Evolutionary conservation across 306 rosid species (phyloP).

Genomic region (Acacia crassicarpa): DNA sequence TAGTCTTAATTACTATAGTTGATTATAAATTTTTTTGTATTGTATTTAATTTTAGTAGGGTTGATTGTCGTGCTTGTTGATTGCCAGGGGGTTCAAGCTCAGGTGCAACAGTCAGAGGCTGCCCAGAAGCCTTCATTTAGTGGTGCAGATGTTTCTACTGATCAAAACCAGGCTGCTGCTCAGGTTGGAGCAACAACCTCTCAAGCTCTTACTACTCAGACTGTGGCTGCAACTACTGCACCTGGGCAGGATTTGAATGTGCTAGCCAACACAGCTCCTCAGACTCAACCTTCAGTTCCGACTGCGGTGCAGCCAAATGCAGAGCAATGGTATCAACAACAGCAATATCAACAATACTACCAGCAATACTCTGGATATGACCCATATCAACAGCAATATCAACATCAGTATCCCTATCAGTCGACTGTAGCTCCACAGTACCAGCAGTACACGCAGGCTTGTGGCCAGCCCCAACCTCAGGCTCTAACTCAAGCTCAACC

Average conservation of each 20-base stretch:
- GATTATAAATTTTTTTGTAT: background rate
- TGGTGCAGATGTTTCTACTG: constrained; percentile 47
- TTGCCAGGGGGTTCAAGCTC: constrained; percentile 79
- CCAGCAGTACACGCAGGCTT: constrained; percentile 59
- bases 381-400: constrained; percentile 88
- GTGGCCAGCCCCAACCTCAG: constrained; percentile 50
- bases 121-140: constrained; percentile 52
- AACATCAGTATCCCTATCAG: constrained; percentile 82
- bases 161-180: constrained; percentile 53
- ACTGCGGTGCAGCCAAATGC: constrained; percentile 55
- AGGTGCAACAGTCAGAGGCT: constrained; percentile 56
- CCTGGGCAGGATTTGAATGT: constrained; percentile 65
- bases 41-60: constrained; percentile 13
- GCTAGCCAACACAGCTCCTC: constrained; percentile 55
- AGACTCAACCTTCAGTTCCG: constrained; percentile 59
- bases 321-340: constrained; percentile 96
- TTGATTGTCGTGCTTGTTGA: constrained; percentile 31
- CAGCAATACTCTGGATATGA: constrained; percentile 95
- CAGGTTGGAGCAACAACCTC: constrained; percentile 45
- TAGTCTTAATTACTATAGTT: background rate
- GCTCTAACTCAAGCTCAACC: constrained; percentile 38
- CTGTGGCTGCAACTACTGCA: constrained; percentile 41
- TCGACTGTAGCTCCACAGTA: constrained; percentile 60
- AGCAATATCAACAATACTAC: constrained; percentile 86
- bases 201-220: constrained; percentile 63